Base-by-base conservation (phyloP, 805 yeast genomes). In the Wickerhamiella hasegawae region DNA sequence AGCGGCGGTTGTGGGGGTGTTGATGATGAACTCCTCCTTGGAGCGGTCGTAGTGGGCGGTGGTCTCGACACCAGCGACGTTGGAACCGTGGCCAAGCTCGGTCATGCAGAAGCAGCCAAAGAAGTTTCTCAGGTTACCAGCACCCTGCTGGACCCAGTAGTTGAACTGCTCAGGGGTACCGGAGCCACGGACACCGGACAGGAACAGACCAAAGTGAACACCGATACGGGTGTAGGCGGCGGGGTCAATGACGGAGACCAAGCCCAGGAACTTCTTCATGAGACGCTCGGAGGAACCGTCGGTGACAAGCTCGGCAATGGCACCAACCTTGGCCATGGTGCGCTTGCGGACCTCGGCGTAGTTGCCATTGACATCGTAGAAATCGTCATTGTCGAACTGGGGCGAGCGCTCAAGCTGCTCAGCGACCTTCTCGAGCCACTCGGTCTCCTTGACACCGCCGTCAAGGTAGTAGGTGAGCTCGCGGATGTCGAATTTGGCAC, bases 41-140 rank as follows among this genome's bases (percentile, higher is more conserved):
- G 58, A 59, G 15, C 62, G 59, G 54, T 82, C 76, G 54, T 68
- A 85, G 16, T 78, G 76, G 12, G 96, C 94, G 12, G 84, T 78
- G n/a, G 96, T 85, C 57, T 85, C 94, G 41, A 82, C 64, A 18
- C 81, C 92, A 3, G 94, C 94, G 31, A 85, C 95, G 55, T 85
- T 85, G 10, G 94, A 81, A 19, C 95, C 95, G 54, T 83, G 95
- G 5, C 82, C 93, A 47, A 83, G 55, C 59, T 83, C 95, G 12
- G 94, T 84, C 95, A 83, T 83, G 31, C 78, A 83, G 59, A 83
- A 83, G 57, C 94, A 84, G 19, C 95, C 95, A 49, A 74, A 78
- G 33, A 63, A 50, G 36, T 57, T 52, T 22, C 42, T 40, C 27
- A 60, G 44, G 31, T 46, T 44, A 3, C 50, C 53, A 4, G 65